Evolutionary conservation across 2,329 filamentous ascomycete genomes (phyloP).

Genomic region (Microdochium nivale): DNA sequence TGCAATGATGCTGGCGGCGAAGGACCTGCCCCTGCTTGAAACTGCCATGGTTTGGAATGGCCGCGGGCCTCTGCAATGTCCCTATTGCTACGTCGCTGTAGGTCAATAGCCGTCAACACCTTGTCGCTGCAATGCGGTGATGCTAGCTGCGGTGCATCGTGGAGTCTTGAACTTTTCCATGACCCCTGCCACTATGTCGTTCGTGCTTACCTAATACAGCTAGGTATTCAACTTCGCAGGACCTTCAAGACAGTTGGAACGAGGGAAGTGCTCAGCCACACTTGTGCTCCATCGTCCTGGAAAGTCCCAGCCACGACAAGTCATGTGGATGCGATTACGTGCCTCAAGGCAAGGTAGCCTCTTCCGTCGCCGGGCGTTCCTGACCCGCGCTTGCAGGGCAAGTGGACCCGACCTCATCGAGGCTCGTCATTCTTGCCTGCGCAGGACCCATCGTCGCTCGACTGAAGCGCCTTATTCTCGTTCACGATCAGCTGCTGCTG

Average conservation of each 20-base stretch:
- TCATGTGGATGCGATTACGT: too few species aligned
- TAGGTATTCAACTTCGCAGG: too few species aligned
- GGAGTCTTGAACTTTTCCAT: not conserved
- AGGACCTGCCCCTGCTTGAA: not conserved
- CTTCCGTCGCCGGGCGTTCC: not conserved
- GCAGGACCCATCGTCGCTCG: not conserved
- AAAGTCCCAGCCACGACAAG: not conserved
- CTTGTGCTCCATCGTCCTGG: too few species aligned
- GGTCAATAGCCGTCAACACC: not conserved
- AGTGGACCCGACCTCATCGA: not conserved
- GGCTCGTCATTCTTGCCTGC: not conserved
- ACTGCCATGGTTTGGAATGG: not conserved
- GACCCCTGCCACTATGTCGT: not conserved
- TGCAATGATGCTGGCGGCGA: not conserved
- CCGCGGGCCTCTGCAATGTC: not conserved
- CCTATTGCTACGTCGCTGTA: not conserved
- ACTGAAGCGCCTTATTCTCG: not conserved
- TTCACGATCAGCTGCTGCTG: not conserved
- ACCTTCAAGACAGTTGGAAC: too few species aligned
- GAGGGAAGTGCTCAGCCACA: too few species aligned
- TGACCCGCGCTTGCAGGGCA: not conserved
- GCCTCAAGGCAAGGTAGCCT: too few species aligned
- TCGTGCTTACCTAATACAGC: not conserved
- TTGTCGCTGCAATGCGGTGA: not conserved
- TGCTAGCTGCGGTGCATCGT: not conserved